Evolutionary conservation across 1,139 yeast genomes (phyloP).

Genomic region (Geotrichum siamense): DNA sequence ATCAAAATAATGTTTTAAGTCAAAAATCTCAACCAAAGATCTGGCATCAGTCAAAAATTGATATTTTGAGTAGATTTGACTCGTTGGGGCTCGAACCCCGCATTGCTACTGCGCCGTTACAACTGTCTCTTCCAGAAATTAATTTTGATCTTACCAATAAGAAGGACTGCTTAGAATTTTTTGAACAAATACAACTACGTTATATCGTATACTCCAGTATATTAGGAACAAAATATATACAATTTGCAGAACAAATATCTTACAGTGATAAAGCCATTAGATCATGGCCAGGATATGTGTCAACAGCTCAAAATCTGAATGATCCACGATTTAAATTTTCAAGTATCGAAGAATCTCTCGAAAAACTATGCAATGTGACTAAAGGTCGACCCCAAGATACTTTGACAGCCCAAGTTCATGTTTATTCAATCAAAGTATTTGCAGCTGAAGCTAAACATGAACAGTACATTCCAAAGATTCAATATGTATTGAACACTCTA

Average conservation of each 20-base stretch:
- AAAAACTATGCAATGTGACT: slow-evolving; percentile 22
- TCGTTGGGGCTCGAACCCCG: background rate
- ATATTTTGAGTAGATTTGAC: background rate
- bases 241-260: slow-evolving; percentile 7
- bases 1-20: background rate
- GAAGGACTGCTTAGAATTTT: slow-evolving; percentile 4
- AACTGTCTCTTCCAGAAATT: background rate
- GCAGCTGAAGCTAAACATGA: slow-evolving; percentile 23
- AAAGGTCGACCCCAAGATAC: slow-evolving; percentile 18
- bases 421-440: slow-evolving; percentile 21
- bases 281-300: slow-evolving; percentile 5
- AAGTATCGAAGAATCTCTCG: slow-evolving; percentile 6
- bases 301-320: slow-evolving; percentile 3
- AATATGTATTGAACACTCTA: slow-evolving; percentile 20
- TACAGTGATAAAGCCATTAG: slow-evolving; percentile 1
- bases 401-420: slow-evolving; percentile 19
- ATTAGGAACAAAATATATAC: background rate
- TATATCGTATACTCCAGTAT: slow-evolving; percentile 8
- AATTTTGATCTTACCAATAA: slow-evolving; percentile 2
- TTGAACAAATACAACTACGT: slow-evolving; percentile 12
- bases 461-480: slow-evolving; percentile 22
- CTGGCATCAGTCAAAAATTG: background rate
- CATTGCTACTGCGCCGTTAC: background rate
- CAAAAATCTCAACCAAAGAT: background rate
- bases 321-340: slow-evolving; percentile 8